phyloP scores from a whole-genome alignment of 805 yeast genomes.

The Monosporozyma unispora region DNA sequence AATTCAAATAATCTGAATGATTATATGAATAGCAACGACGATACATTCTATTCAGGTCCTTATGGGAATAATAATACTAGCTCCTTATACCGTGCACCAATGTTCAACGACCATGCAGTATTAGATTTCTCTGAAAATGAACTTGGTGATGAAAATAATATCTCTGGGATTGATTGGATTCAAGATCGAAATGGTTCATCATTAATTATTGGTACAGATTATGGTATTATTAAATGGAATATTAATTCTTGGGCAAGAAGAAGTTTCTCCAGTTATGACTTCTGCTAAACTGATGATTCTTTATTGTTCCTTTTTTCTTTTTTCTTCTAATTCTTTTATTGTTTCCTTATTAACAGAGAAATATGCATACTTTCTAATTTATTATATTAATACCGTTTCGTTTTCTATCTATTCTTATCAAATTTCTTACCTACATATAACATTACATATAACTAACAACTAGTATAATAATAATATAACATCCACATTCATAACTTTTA shows the following conservation, averaged over 20 bases:
- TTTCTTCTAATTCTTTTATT: neutral
- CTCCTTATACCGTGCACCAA: neutral
- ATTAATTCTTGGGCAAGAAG: conserved; percentile 57
- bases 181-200: conserved; percentile 42
- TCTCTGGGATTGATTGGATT: conserved; percentile 55
- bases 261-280: conserved; percentile 48
- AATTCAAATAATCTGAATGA: neutral
- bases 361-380: neutral
- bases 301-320: neutral
- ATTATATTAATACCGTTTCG: neutral
- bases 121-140: conserved; percentile 10
- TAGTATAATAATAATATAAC: neutral
- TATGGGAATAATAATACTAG: neutral
- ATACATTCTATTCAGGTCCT: neutral
- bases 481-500: neutral
- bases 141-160: conserved; percentile 36
- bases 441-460: neutral
- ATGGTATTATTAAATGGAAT: conserved; percentile 63
- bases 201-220: conserved; percentile 53
- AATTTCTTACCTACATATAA: neutral
- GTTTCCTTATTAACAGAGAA: neutral
- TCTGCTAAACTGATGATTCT: conserved; percentile 30
- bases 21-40: conserved; percentile 1
- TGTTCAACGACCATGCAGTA: neutral
- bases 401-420: neutral